phyloP scores from a whole-genome alignment of 345 rosid genomes.

The Citrus sp. region DNA sequence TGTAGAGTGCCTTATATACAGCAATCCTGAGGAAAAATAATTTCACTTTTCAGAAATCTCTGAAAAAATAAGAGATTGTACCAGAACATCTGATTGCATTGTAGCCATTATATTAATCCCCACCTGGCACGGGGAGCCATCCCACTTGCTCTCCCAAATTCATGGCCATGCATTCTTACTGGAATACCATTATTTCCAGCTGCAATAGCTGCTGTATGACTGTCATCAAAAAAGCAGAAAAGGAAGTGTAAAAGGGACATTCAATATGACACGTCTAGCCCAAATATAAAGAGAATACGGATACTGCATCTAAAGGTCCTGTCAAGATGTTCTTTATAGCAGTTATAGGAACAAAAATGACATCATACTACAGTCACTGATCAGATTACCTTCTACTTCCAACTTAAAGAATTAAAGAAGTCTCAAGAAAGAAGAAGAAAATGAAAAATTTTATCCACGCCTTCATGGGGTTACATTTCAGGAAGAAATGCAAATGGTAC shows the following conservation, averaged over 20 bases:
- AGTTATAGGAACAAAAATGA: background rate
- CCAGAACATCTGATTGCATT: background rate
- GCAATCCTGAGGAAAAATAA: conserved; percentile 59
- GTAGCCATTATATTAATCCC: conserved; percentile 7
- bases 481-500: background rate
- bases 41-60: background rate
- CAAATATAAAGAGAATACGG: background rate
- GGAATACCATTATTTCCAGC: conserved; percentile 99
- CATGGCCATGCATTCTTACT: conserved; percentile 87
- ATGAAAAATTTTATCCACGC: background rate
- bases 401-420: background rate
- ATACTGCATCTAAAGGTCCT: background rate
- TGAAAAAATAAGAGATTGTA: conserved; percentile 4
- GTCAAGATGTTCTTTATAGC: background rate
- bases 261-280: conserved; percentile 15
- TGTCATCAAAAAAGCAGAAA: conserved; percentile 26
- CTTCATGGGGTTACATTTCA: background rate
- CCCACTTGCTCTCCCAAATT: conserved; percentile 99
- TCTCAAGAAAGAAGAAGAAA: background rate
- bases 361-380: background rate
- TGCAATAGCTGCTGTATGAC: conserved; percentile 98
- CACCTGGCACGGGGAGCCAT: conserved; percentile 99
- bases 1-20: conserved; percentile 90
- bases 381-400: background rate
- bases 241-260: conserved; percentile 13